A percentile compares a stretch with the other conserved stretches of the same genome.
Conservation (phyloP, 2,329 filamentous ascomycete species). For the Xylariaceae sp. region DNA sequence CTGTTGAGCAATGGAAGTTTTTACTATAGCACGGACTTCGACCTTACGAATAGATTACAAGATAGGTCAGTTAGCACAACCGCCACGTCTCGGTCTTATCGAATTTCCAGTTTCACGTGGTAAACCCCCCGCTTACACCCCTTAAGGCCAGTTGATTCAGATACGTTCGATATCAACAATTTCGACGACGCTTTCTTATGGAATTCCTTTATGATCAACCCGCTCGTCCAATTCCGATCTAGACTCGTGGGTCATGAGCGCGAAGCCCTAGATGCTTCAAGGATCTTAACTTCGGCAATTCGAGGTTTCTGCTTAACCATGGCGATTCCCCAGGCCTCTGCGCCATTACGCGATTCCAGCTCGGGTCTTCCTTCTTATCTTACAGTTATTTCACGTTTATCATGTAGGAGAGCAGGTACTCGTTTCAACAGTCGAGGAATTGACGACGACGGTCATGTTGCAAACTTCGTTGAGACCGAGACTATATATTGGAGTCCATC, state of each 20-base stretch:
- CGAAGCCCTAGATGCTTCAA: slow-evolving; percentile 73
- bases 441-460: slow-evolving; percentile 94
- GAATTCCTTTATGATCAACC: slow-evolving; percentile 98
- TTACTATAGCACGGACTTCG: slow-evolving; percentile 98
- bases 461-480: slow-evolving; percentile 98
- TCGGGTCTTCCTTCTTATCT: slow-evolving; percentile 76
- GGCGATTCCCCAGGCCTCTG: slow-evolving; percentile 70
- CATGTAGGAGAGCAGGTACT: slow-evolving; percentile 85
- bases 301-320: slow-evolving; percentile 87
- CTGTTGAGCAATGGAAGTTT: slow-evolving; percentile 89
- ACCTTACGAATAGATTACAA: slow-evolving; percentile 88
- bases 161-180: slow-evolving; percentile 83
- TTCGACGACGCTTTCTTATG: slow-evolving; percentile 90
- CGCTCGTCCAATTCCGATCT: slow-evolving; percentile 82
- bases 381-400: slow-evolving; percentile 86
- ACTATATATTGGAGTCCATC: slow-evolving; percentile 83
- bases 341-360: slow-evolving; percentile 60
- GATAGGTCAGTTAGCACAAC: slow-evolving; percentile 54
- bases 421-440: slow-evolving; percentile 96
- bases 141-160: slow-evolving; percentile 63
- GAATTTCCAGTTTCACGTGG: slow-evolving; percentile 6
- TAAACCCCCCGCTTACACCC: slow-evolving; percentile 15
- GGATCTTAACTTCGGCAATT: slow-evolving; percentile 88
- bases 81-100: slow-evolving; percentile 1
- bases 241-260: slow-evolving; percentile 71